phyloP scores from a whole-genome alignment of 164 flowering plant species.

The Chloranthus sessilifolius region DNA sequence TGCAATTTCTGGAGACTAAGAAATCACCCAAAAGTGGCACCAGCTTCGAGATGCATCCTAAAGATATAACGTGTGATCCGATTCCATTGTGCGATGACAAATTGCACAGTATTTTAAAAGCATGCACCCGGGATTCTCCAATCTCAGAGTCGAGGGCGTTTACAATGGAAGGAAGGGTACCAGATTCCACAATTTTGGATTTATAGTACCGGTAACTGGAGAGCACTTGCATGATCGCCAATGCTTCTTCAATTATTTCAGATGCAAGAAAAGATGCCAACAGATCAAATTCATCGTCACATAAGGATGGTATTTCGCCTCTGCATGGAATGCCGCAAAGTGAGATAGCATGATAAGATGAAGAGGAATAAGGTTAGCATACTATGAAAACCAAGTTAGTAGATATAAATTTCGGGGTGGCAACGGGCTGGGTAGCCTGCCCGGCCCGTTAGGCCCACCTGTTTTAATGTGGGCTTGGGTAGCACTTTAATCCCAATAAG shows the following conservation, averaged over 20 bases:
- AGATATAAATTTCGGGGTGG: too few species aligned
- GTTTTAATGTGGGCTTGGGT: too few species aligned
- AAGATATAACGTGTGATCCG: slow-evolving; percentile 24
- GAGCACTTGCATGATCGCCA: slow-evolving; percentile 41
- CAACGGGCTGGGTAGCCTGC: too few species aligned
- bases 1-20: slow-evolving; percentile 30
- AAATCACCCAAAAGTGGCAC: slow-evolving; percentile 37
- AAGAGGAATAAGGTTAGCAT: not conserved
- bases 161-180: slow-evolving; percentile 39
- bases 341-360: not conserved
- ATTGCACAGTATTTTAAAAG: slow-evolving; percentile 39
- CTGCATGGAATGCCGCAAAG: slow-evolving; percentile 31
- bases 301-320: slow-evolving; percentile 20
- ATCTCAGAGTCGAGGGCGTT: slow-evolving; percentile 32
- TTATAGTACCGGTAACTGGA: slow-evolving; percentile 31
- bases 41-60: slow-evolving; percentile 42
- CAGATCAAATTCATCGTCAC: slow-evolving; percentile 39
- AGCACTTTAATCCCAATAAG: too few species aligned
- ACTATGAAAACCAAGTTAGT: not conserved
- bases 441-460: too few species aligned
- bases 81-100: slow-evolving; percentile 34
- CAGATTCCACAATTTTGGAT: slow-evolving; percentile 35
- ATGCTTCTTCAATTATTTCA: slow-evolving; percentile 43
- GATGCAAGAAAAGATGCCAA: slow-evolving; percentile 52
- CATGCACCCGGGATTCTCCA: slow-evolving; percentile 28